These are phyloP conservation scores for Xanthoconium purpureum DNA, from an alignment of 768 basidiomycete genomes.

Conservation along the genomic window DNA sequence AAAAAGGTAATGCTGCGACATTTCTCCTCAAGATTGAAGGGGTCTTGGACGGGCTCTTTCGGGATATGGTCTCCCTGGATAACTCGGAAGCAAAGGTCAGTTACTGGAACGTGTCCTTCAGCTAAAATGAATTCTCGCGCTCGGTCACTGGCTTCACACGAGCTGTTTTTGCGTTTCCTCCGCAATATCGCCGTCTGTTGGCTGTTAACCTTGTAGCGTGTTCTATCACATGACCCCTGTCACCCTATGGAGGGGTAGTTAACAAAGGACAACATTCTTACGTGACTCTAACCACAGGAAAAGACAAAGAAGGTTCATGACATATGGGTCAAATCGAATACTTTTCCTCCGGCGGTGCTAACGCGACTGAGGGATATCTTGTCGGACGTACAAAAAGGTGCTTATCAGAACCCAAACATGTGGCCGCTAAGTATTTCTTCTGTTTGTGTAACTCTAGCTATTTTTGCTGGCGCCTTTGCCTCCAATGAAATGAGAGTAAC, in stretches of 20 bases:
- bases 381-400: slow-evolving; percentile 78
- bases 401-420: slow-evolving; percentile 62
- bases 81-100: slow-evolving; percentile 84
- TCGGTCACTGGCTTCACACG: slow-evolving; percentile 8
- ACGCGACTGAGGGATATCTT: slow-evolving; percentile 68
- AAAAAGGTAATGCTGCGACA: slow-evolving; percentile 69
- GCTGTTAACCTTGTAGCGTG: slow-evolving; percentile 16
- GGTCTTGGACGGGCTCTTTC: slow-evolving; percentile 83
- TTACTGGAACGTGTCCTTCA: slow-evolving; percentile 25
- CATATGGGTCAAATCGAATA: slow-evolving; percentile 91
- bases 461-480: slow-evolving; percentile 39
- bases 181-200: not conserved
- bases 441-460: slow-evolving; percentile 66
- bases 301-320: slow-evolving; percentile 97
- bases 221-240: slow-evolving; percentile 30
- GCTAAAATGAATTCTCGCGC: not conserved
- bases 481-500: slow-evolving; percentile 53
- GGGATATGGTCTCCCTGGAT: slow-evolving; percentile 71
- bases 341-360: slow-evolving; percentile 79
- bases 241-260: slow-evolving; percentile 34
- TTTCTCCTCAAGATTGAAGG: slow-evolving; percentile 90
- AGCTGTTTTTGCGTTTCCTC: slow-evolving; percentile 3
- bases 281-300: slow-evolving; percentile 61
- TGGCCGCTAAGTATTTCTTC: slow-evolving; percentile 81
- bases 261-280: slow-evolving; percentile 37